Evolutionary conservation across 768 basidiomycete species (phyloP).

Genomic region (Pleurotus citrinopileatus): DNA sequence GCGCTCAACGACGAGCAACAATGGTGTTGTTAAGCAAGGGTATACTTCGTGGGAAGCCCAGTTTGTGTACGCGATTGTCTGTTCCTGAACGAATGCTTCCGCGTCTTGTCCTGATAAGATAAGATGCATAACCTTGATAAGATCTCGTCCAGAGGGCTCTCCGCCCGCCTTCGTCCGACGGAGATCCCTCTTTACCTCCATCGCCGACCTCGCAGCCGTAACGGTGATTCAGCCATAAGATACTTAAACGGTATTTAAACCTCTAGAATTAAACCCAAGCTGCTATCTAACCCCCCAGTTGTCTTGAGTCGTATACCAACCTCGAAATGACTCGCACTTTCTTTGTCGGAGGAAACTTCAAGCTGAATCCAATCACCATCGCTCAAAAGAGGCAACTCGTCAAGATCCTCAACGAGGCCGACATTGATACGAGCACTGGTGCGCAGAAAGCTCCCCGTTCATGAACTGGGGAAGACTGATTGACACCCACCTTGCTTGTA

Average conservation of each 20-base stretch:
- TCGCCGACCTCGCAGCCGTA: background rate
- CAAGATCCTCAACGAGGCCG: conserved; percentile 70
- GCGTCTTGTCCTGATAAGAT: conserved; percentile 6
- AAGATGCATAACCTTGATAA: background rate
- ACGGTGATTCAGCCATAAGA: background rate
- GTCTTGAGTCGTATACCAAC: conserved; percentile 7
- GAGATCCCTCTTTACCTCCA: conserved; percentile 9
- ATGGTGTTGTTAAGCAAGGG: background rate
- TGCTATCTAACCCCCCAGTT: no score
- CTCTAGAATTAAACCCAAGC: no score
- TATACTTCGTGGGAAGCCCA: background rate
- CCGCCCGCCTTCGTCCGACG: background rate
- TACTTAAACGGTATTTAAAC: background rate
- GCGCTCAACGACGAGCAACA: background rate
- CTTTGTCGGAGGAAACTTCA: conserved; percentile 98
- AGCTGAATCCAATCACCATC: conserved; percentile 83
- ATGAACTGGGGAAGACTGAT: no score
- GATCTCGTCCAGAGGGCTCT: background rate
- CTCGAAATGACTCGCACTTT: conserved; percentile 84
- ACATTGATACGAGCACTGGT: conserved; percentile 79
- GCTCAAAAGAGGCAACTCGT: conserved; percentile 66
- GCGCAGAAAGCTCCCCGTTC: no score
- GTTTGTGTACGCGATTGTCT: background rate
- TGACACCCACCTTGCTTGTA: no score
- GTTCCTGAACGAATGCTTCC: background rate